These are phyloP conservation scores for Blastomyces emzantsi DNA, from an alignment of 2,329 filamentous ascomycete genomes.

Conservation along the genomic window DNA sequence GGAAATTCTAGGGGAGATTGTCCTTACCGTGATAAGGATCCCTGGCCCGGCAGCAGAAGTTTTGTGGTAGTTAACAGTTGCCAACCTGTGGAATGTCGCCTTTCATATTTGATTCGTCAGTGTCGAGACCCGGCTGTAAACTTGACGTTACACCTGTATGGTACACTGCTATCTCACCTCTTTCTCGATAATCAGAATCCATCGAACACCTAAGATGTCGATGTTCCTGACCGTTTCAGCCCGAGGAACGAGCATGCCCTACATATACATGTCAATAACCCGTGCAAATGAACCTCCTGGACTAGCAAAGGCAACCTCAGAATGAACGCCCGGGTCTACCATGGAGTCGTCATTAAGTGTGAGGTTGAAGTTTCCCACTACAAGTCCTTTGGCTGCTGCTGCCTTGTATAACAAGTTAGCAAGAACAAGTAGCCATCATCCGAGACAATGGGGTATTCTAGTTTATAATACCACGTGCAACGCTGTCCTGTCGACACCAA, in stretches of 20 bases:
- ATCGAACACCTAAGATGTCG: conserved; percentile 40
- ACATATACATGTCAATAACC: conserved; percentile 22
- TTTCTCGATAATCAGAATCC: conserved; percentile 56
- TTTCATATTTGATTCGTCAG: conserved; percentile 21
- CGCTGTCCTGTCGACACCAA: conserved; percentile 45
- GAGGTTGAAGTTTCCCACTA: conserved; percentile 29
- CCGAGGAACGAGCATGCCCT: conserved; percentile 48
- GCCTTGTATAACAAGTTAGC: conserved; percentile 23
- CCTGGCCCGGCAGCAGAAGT: conserved; percentile 36
- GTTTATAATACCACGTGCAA: conserved; percentile 47
- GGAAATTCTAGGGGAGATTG: neutral
- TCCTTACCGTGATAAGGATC: conserved; percentile 47
- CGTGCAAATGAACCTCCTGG: neutral
- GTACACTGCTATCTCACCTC: conserved; percentile 37
- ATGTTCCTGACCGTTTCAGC: conserved; percentile 38
- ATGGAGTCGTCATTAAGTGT: conserved; percentile 18
- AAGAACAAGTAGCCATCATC: neutral
- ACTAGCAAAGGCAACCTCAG: conserved; percentile 22
- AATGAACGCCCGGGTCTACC: conserved; percentile 33
- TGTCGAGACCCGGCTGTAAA: neutral
- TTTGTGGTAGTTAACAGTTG: conserved; percentile 40
- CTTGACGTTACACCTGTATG: neutral
- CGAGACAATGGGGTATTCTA: conserved; percentile 1
- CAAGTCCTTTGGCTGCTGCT: conserved; percentile 37
- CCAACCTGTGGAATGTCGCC: conserved; percentile 53